Base-by-base conservation (phyloP, 2,329 filamentous ascomycete species). In the Verticillium nubilum region DNA sequence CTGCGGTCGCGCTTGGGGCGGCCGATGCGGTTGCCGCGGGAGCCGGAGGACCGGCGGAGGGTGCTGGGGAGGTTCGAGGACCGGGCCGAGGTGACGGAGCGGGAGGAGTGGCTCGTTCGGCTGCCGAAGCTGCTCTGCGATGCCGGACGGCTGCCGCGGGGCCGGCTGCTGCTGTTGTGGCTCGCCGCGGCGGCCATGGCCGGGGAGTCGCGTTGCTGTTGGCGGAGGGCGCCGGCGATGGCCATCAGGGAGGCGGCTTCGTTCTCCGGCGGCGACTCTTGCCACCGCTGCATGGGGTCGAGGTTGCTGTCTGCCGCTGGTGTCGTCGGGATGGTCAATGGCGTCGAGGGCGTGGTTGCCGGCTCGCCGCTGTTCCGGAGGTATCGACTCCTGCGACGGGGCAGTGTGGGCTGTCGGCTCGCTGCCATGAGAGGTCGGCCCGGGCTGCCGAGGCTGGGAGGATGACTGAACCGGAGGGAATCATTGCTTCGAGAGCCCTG, bases 271-370 rank as follows among this genome's bases (percentile, higher is more conserved):
- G 70, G 71, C 0, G 71, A 73, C 19, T 69, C 62, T 6, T 67
- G 61, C 72, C 72, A 74, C 57, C 71, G 60, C 58, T 73, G 66
- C 9, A 73, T 56, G 1, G 70, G 71, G 9, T 67, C 68, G 55
- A 69, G 62, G 7, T 62, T 60, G 3, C 54, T 57, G 7, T 61
- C 59, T 0, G 66, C 25, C 5, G 58, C 76, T 3, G 79, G 78
- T 47, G 78, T 74, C 58, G 72, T 66, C 12, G 86, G 85, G 26
- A 90, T 88, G 54, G 86, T 79, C 61, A 90, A 83, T 0, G 83
- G 64, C 7, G 31, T 25, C 1, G 42, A 50, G 10, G 42, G 19
- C n/a, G 42, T 12, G 10, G 42, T 50, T 7, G 19, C 42, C 42
- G 42, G n/a, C 42, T 50, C 42, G 42, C 42, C 42, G n/a, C 19